Percentiles rank a stretch among this genome's conserved stretches.
These are phyloP conservation scores for Drechslerella coelobrocha DNA, from an alignment of 2,329 filamentous ascomycete genomes.

Conservation along the genomic window DNA sequence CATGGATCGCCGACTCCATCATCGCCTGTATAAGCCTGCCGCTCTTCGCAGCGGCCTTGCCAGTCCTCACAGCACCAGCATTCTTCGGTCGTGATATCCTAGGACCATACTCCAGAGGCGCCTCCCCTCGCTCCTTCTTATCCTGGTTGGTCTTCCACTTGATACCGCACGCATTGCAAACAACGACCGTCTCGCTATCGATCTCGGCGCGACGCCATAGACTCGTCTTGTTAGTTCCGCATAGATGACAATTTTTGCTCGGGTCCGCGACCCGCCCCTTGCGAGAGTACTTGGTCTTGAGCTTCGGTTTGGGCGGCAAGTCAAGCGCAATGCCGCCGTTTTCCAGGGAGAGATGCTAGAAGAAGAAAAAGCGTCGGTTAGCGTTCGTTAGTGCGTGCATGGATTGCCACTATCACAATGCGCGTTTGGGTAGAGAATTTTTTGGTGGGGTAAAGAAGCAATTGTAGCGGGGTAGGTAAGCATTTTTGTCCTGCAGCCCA, in stretches of 20 bases:
- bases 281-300: conserved; percentile 54
- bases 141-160: conserved; percentile 55
- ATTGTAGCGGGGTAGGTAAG: conserved; percentile 33
- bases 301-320: conserved; percentile 43
- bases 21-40: conserved; percentile 42
- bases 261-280: conserved; percentile 55
- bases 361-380: conserved; percentile 33
- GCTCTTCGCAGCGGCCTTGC: conserved; percentile 34
- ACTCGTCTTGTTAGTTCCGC: conserved; percentile 54
- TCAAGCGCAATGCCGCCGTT: conserved; percentile 48
- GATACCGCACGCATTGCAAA: conserved; percentile 55
- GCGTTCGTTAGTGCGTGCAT: conserved; percentile 32
- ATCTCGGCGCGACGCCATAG: conserved; percentile 55
- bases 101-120: conserved; percentile 43
- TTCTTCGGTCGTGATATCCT: conserved; percentile 46
- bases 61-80: conserved; percentile 30
- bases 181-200: conserved; percentile 54
- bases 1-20: conserved; percentile 40
- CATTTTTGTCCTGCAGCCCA: conserved; percentile 44
- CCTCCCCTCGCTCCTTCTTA: conserved; percentile 43
- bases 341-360: conserved; percentile 46
- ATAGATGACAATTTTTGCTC: conserved; percentile 55
- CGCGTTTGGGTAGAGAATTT: conserved; percentile 21
- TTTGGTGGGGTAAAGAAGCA: conserved; percentile 39
- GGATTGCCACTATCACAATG: conserved; percentile 18